Conservation (phyloP, 2,329 filamentous ascomycete species). For the Didymella arachidicola region DNA sequence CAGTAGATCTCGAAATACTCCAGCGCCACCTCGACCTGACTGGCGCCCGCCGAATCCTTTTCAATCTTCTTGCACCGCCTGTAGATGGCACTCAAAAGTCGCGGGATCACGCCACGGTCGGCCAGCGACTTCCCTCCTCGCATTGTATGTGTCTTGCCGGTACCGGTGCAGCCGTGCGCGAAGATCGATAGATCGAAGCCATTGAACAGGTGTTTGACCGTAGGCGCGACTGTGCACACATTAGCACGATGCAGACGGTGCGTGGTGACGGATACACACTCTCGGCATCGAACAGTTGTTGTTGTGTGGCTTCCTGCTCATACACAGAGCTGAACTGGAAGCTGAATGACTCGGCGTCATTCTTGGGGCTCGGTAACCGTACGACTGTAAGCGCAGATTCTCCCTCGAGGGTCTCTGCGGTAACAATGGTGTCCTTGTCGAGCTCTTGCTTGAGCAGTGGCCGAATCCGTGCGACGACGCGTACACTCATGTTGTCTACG, state of each 20-base stretch:
- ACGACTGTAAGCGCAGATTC: slow-evolving; percentile 67
- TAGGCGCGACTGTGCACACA: slow-evolving; percentile 73
- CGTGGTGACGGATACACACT: slow-evolving; percentile 59
- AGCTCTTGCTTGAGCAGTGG: slow-evolving; percentile 86
- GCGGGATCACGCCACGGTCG: slow-evolving; percentile 86
- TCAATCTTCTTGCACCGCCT: slow-evolving; percentile 83
- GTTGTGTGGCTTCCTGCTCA: slow-evolving; percentile 79
- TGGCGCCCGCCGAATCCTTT: slow-evolving; percentile 77
- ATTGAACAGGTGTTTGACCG: slow-evolving; percentile 89
- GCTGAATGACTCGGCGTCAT: slow-evolving; percentile 86
- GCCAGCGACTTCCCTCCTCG: slow-evolving; percentile 85
- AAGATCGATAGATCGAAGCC: slow-evolving; percentile 79
- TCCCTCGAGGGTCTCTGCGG: slow-evolving; percentile 57
- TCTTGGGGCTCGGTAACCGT: slow-evolving; percentile 93
- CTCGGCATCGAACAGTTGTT: slow-evolving; percentile 88
- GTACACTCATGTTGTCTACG: slow-evolving; percentile 64
- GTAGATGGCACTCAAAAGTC: slow-evolving; percentile 85
- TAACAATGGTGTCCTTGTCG: slow-evolving; percentile 87
- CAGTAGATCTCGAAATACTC: slow-evolving; percentile 98
- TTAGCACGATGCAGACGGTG: slow-evolving; percentile 26
- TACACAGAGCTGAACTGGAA: slow-evolving; percentile 97
- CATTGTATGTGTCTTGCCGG: slow-evolving; percentile 96
- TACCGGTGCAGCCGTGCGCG: slow-evolving; percentile 91
- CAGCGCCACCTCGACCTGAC: slow-evolving; percentile 75
- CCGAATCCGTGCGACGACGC: slow-evolving; percentile 89